Conservation (phyloP, 1,284 basidiomycete species). For the Spongispora temasekensis region DNA sequence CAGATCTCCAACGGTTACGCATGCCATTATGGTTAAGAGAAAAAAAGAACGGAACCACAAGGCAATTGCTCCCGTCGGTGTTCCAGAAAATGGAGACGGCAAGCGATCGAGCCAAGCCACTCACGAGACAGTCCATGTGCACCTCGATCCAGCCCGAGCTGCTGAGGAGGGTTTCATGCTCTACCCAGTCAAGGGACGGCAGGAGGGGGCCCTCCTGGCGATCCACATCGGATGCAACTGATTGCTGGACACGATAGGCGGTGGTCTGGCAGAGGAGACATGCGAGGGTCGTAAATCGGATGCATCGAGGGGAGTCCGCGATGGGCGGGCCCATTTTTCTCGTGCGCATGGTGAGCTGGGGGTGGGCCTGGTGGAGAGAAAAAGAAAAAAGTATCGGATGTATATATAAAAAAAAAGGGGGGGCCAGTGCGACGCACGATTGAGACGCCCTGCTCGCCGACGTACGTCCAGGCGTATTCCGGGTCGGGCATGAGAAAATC, state of each 20-base stretch:
- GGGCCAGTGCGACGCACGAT: slow-evolving; percentile 48
- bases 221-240: slow-evolving; percentile 57
- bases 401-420: slow-evolving; percentile 1
- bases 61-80: not conserved
- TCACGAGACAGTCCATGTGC: slow-evolving; percentile 63
- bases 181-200: slow-evolving; percentile 73
- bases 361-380: slow-evolving; percentile 51
- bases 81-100: not conserved
- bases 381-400: slow-evolving; percentile 4
- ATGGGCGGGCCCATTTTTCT: slow-evolving; percentile 51
- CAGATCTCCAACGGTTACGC: slow-evolving; percentile 3
- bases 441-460: slow-evolving; percentile 65
- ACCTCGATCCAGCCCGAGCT: slow-evolving; percentile 74
- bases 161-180: slow-evolving; percentile 68
- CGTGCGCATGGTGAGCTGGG: slow-evolving; percentile 69
- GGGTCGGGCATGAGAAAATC: slow-evolving; percentile 40
- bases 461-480: slow-evolving; percentile 58
- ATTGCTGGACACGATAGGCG: slow-evolving; percentile 71
- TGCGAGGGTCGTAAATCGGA: slow-evolving; percentile 62
- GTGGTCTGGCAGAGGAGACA: slow-evolving; percentile 68
- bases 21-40: slow-evolving; percentile 4
- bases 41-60: slow-evolving; percentile 3
- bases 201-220: slow-evolving; percentile 67
- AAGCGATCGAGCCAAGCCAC: slow-evolving; percentile 36
- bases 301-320: slow-evolving; percentile 47